Conservation (phyloP, 2,329 filamentous ascomycete genomes). For the Cercospora zeae-maydis region DNA sequence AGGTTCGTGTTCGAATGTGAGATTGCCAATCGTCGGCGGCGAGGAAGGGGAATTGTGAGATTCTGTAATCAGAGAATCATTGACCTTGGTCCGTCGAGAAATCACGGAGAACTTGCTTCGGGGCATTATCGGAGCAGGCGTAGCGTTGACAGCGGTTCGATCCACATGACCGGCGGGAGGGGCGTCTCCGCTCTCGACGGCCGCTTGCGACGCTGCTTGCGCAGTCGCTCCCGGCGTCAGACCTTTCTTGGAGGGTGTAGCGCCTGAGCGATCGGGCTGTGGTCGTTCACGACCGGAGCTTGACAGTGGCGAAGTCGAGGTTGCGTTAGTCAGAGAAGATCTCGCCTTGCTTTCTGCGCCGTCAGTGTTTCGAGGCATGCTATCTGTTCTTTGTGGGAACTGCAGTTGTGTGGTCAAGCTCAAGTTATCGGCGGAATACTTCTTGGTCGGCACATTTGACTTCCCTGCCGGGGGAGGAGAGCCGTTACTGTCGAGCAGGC, state of each 20-base stretch:
- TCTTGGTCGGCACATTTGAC: neutral
- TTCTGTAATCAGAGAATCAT: neutral
- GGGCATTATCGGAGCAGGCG: slow-evolving; percentile 8
- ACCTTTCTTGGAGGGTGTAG: neutral
- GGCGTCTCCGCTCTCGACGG: neutral
- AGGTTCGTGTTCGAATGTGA: slow-evolving; percentile 15
- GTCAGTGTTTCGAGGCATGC: neutral
- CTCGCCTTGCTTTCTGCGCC: neutral
- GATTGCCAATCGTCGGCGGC: slow-evolving; percentile 6
- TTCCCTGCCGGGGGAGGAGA: neutral
- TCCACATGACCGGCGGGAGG: neutral
- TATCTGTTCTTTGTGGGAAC: neutral
- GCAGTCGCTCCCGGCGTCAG: neutral
- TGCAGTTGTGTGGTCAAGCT: neutral
- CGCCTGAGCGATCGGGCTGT: neutral
- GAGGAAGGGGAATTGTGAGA: neutral
- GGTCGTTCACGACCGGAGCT: neutral
- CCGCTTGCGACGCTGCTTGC: neutral
- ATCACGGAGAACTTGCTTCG: slow-evolving; percentile 6
- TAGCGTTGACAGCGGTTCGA: neutral
- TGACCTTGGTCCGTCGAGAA: neutral
- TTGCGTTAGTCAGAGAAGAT: neutral
- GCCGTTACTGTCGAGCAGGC: slow-evolving; percentile 1
- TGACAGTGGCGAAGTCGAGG: neutral
- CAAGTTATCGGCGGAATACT: slow-evolving; percentile 1